Base-by-base conservation (phyloP, 768 basidiomycete genomes). In the Ramaria rubella region DNA sequence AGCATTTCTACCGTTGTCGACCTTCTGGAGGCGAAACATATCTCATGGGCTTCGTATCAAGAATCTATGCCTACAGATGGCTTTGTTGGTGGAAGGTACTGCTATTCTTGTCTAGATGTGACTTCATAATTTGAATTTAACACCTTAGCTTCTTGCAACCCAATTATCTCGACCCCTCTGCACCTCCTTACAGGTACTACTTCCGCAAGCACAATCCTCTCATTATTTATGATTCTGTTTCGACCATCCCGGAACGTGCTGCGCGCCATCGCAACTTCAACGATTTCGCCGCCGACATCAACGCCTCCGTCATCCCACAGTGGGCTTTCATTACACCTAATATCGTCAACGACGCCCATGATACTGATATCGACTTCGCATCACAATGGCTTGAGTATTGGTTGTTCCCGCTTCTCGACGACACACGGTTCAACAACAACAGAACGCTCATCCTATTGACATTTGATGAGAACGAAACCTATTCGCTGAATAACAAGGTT, bases 301-400 rank as follows among this genome's bases (percentile, higher is more conserved):
- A 73, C 24, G 74, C 75, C 8, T 66, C 75, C 45, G 70, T 69
- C 1, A 65, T 86, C 42, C 77, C 82, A 9, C 82, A 84, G 53
- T 85, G 82, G 80, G 60, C 72, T 9, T 84, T 81, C 60, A 71
- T 86, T 52, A 84, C 84, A 1, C 84, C 84, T 11, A 85, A 86
- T 65, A 69, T 81, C 61, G 72, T 74, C 49, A 76, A 85, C 62
- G 83, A 83, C 60, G 82, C 70, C 1, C 84, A 83, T 58, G 82
- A 86, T 64, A 84, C 83, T 5, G 73, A 71, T 24, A 66, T 81
- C 59, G 75, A 71, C 55, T 82, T 77, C 59, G 68, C 73, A 3
- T 68, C 68, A 9, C 58, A 62, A 7, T 86, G 78, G 77, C 61
- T 81, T 26, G 59, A 63, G 23, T 79, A 67, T 61, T 85, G 78